These are phyloP conservation scores for Citeromyces matritensis DNA, from an alignment of 805 yeast genomes.

Conservation along the genomic window DNA sequence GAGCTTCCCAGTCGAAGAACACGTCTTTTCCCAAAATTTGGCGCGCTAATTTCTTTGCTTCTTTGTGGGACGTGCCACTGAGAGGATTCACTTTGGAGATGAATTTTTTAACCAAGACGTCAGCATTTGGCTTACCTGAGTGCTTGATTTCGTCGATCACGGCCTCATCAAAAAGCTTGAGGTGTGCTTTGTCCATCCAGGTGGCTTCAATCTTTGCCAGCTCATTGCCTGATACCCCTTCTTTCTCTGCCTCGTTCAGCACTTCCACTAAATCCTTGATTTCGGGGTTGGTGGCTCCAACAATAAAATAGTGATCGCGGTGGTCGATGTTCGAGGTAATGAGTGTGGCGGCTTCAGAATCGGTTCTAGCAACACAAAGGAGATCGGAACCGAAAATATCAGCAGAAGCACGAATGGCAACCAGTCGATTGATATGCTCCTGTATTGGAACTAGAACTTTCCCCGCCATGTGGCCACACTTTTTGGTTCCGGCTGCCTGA, in stretches of 20 bases:
- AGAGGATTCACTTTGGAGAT: constrained; percentile 57
- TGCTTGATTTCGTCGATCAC: constrained; percentile 70
- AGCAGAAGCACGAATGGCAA: constrained; percentile 89
- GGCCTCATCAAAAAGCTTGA: constrained; percentile 84
- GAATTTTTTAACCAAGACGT: constrained; percentile 49
- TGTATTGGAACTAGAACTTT: constrained; percentile 94
- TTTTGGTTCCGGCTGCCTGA: constrained; percentile 97
- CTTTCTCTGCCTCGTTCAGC: constrained; percentile 67
- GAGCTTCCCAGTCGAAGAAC: constrained; percentile 88
- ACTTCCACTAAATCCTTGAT: constrained; percentile 60
- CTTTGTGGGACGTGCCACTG: constrained; percentile 59
- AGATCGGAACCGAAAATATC: constrained; percentile 84
- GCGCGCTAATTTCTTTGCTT: constrained; percentile 65
- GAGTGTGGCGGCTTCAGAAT: constrained; percentile 94
- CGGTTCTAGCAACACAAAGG: constrained; percentile 87
- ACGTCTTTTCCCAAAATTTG: constrained; percentile 68
- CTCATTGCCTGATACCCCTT: constrained; percentile 57
- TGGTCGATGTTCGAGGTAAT: constrained; percentile 87
- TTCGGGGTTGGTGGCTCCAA: constrained; percentile 83
- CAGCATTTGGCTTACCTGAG: constrained; percentile 36
- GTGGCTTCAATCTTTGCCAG: constrained; percentile 63
- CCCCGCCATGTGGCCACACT: constrained; percentile 99
- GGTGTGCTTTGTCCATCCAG: constrained; percentile 73
- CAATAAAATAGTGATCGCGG: constrained; percentile 86
- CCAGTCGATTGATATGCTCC: constrained; percentile 90